Percentiles rank a stretch among this genome's conserved stretches.
These are phyloP conservation scores for Sporobolomyces roseus DNA, from an alignment of 768 basidiomycete genomes.

Conservation along the genomic window DNA sequence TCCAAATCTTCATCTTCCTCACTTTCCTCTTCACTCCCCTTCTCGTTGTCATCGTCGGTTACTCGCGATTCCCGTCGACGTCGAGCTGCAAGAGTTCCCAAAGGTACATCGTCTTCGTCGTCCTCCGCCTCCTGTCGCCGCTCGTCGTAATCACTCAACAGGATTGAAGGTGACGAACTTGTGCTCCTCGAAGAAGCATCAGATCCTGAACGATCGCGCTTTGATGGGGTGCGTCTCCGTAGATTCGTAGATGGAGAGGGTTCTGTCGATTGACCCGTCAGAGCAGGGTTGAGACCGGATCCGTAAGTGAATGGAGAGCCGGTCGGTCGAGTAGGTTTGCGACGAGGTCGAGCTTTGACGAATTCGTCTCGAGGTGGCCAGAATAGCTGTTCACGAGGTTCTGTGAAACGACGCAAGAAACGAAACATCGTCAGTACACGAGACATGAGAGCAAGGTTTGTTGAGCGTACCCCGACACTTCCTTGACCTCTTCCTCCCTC, in stretches of 20 bases:
- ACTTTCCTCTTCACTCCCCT: constrained; percentile 4
- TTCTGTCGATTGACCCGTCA: constrained; percentile 29
- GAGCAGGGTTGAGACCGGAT: constrained; percentile 47
- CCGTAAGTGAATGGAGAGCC: constrained; percentile 48
- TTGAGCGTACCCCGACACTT: no score
- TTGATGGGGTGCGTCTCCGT: no score
- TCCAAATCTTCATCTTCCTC: constrained; percentile 15
- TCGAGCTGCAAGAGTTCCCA: constrained; percentile 16
- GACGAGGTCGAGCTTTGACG: neutral
- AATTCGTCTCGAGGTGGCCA: constrained; percentile 45
- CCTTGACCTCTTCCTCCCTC: constrained; percentile 47
- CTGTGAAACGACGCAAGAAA: constrained; percentile 25
- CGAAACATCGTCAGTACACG: no score
- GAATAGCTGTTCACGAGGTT: constrained; percentile 22
- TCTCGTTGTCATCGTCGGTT: neutral
- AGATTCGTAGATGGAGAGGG: no score
- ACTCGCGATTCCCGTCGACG: neutral
- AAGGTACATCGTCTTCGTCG: constrained; percentile 26
- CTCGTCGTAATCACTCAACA: neutral
- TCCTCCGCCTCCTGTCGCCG: neutral
- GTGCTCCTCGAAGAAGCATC: neutral
- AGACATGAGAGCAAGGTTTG: no score
- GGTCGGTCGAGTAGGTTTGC: neutral
- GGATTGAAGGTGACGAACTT: neutral
- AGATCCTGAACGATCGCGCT: neutral